Evolutionary conservation across 352 stramenopile genomes (phyloP).

Genomic region (Pythium coloratum): DNA sequence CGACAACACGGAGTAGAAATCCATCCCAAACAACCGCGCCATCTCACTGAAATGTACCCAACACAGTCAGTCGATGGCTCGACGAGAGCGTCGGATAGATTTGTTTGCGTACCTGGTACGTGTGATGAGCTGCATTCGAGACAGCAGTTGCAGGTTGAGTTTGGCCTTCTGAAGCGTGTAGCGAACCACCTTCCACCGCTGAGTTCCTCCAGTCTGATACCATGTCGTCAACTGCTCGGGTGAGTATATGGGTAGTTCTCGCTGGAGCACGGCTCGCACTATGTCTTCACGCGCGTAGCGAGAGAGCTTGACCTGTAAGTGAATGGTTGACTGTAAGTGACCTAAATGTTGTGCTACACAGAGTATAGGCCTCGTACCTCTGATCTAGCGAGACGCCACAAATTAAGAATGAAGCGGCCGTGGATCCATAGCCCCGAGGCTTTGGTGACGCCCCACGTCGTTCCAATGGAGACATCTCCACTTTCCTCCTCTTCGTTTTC

Average conservation of each 20-base stretch:
- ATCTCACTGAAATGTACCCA: constrained; percentile 74
- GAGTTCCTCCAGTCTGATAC: constrained; percentile 28
- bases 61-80: neutral
- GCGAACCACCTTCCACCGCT: constrained; percentile 33
- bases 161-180: constrained; percentile 30
- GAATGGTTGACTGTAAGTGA: neutral
- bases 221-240: constrained; percentile 40
- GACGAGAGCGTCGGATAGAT: neutral
- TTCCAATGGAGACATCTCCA: constrained; percentile 52
- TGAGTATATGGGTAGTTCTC: constrained; percentile 46
- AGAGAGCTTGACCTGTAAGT: constrained; percentile 53
- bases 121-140: constrained; percentile 64
- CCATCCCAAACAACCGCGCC: constrained; percentile 92
- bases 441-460: constrained; percentile 76
- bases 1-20: constrained; percentile 93
- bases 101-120: constrained; percentile 36
- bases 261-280: constrained; percentile 45
- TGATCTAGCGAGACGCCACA: constrained; percentile 89
- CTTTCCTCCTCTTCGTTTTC: constrained; percentile 34
- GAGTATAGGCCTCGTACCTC: constrained; percentile 42
- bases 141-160: constrained; percentile 48
- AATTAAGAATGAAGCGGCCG: constrained; percentile 89
- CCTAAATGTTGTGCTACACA: no score
- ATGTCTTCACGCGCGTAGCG: constrained; percentile 63
- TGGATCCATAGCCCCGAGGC: constrained; percentile 88